Evolutionary conservation across 495 filamentous ascomycete genomes (phyloP).

Genomic region (Daldinia loculata): DNA sequence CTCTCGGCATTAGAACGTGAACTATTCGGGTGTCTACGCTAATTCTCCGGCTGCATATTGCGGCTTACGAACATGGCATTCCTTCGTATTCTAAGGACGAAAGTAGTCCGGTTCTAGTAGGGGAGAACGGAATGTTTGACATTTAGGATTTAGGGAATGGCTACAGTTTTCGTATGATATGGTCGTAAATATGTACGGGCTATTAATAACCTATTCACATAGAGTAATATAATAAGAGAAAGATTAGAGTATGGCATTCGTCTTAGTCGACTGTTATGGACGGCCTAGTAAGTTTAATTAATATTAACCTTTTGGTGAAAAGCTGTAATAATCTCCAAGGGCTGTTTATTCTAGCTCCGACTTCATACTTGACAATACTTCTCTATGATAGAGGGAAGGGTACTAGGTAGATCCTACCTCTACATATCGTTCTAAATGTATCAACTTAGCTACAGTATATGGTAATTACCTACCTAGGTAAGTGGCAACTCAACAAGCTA

Average conservation of each 20-base stretch:
- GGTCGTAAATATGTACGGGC: not conserved
- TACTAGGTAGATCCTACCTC: not conserved
- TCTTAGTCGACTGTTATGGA: too few relatives aligned
- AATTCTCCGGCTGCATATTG: constrained; percentile 23
- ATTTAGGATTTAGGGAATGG: not conserved
- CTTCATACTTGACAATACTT: not conserved
- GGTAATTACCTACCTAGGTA: not conserved
- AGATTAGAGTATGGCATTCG: too few relatives aligned
- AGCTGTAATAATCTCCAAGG: not conserved
- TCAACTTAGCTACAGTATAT: not conserved
- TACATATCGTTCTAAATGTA: too few relatives aligned
- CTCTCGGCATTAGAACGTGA: constrained; percentile 33
- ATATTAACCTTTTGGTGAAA: not conserved
- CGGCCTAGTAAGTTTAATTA: too few relatives aligned
- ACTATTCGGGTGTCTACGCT: constrained; percentile 29
- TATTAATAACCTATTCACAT: too few relatives aligned
- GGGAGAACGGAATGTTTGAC: not conserved
- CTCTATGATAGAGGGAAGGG: not conserved
- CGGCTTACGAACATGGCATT: not conserved
- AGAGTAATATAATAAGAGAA: too few relatives aligned
- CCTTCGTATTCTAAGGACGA: not conserved
- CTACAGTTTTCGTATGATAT: not conserved
- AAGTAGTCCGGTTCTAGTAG: not conserved
- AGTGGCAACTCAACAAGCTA: not conserved
- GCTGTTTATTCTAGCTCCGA: not conserved